Conservation (phyloP, 495 filamentous ascomycete species). For the Apodospora peruviana region DNA sequence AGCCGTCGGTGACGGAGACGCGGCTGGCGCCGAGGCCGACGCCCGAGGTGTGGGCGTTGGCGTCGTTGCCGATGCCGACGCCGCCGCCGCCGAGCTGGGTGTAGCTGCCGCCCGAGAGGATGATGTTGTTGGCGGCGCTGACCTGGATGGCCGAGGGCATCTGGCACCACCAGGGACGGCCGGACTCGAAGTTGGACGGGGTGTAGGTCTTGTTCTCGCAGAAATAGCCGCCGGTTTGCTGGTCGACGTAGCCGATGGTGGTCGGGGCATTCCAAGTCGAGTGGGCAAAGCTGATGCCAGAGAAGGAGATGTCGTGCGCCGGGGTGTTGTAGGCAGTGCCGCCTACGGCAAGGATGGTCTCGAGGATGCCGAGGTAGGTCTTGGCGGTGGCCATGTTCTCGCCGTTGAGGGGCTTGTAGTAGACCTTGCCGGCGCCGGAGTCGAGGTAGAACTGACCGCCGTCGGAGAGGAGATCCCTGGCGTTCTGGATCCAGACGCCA, state of each 20-base stretch:
- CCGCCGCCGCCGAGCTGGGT: slow-evolving; percentile 6
- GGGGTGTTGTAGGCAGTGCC: slow-evolving; percentile 2
- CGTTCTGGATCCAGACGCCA: slow-evolving; percentile 10
- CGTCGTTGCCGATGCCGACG: slow-evolving; percentile 7
- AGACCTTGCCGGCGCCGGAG: slow-evolving; percentile 5
- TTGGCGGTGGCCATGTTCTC: slow-evolving; percentile 10
- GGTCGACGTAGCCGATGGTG: slow-evolving; percentile 5
- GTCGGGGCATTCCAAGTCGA: background rate
- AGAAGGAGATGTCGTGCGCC: slow-evolving; percentile 4
- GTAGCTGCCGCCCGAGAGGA: background rate
- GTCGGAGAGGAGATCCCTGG: background rate
- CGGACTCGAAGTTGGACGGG: slow-evolving; percentile 2
- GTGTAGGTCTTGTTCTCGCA: slow-evolving; percentile 7
- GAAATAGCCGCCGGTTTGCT: slow-evolving; percentile 5
- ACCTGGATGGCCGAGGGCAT: slow-evolving; percentile 5
- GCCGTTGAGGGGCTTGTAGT: slow-evolving; percentile 7
- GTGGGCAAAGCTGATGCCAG: slow-evolving; percentile 5
- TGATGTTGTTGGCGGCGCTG: slow-evolving; percentile 5
- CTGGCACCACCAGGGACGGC: slow-evolving; percentile 5
- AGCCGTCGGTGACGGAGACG: background rate
- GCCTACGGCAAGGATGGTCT: slow-evolving; percentile 1
- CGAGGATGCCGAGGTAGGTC: slow-evolving; percentile 4
- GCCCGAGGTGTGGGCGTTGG: slow-evolving; percentile 4
- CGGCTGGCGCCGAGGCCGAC: slow-evolving; percentile 7
- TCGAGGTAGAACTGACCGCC: slow-evolving; percentile 7